Percentiles rank a stretch among this genome's conserved stretches.
phyloP scores from a whole-genome alignment of 2,329 filamentous ascomycete species.

The Hypoxylon sp. region DNA sequence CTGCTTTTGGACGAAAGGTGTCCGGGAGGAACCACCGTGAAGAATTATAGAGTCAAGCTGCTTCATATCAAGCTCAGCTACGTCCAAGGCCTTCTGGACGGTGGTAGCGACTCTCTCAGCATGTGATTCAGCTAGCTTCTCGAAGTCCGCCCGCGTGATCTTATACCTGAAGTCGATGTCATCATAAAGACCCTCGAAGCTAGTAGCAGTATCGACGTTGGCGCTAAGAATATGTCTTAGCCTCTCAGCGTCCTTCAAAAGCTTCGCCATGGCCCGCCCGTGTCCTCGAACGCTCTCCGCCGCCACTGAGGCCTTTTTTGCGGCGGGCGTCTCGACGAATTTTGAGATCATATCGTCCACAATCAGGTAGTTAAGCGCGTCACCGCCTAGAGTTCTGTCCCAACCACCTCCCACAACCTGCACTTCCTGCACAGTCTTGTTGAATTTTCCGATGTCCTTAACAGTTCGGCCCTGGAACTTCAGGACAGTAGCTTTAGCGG shows the following conservation, averaged over 20 bases:
- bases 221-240: slow-evolving; percentile 92
- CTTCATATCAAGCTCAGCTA: slow-evolving; percentile 78
- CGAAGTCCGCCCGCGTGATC: slow-evolving; percentile 83
- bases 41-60: slow-evolving; percentile 93
- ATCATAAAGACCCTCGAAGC: slow-evolving; percentile 91
- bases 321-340: slow-evolving; percentile 79
- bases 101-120: slow-evolving; percentile 77
- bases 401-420: slow-evolving; percentile 87
- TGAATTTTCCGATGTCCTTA: slow-evolving; percentile 92
- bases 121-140: slow-evolving; percentile 79
- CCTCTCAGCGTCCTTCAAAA: slow-evolving; percentile 93
- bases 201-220: slow-evolving; percentile 84
- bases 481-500: slow-evolving; percentile 89
- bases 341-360: slow-evolving; percentile 89
- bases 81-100: slow-evolving; percentile 80
- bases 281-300: slow-evolving; percentile 77
- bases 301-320: slow-evolving; percentile 75
- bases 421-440: slow-evolving; percentile 98
- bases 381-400: slow-evolving; percentile 91
- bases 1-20: slow-evolving; percentile 92
- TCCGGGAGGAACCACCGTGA: slow-evolving; percentile 90
- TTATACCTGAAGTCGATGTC: slow-evolving; percentile 96
- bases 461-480: slow-evolving; percentile 90
- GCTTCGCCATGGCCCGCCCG: slow-evolving; percentile 87
- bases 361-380: slow-evolving; percentile 88